Evolutionary conservation across 371 early-diverging fungal genomes (phyloP), one percentile per base, ranked within the genome.

Genomic region (Apophysomyces sp.): DNA sequence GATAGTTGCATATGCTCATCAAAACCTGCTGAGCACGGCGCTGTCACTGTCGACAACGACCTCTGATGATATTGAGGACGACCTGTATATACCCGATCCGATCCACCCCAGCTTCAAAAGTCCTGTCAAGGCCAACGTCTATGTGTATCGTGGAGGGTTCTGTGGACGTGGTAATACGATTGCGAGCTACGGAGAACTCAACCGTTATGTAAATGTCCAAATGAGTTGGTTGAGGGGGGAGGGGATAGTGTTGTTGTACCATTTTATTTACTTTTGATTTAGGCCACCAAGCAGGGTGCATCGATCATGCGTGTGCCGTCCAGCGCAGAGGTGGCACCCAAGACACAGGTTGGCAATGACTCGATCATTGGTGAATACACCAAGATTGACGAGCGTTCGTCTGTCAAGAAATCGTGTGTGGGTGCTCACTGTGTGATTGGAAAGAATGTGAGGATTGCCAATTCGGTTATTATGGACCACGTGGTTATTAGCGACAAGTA

Each of bases 381-480:
- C 49, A 92, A 88, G 73, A 88, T 98, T 57, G 96, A 89, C 44
- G 97, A 98, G 57, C 82, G 92, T 49, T 92, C 92, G 13, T 89
- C 92, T 3, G 89, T 98, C 58, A 97, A 98, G 77, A 92, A 92
- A 67, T 92, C 94, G 9, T 89, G 94, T 39, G 88, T 98, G 29
- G 98, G 98, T 37, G 84, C 89, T 15, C 95, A 98, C 73, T 92
- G 96, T 70, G 71, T 84, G 16, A 93, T 98, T 75, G 98, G 98
- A 52, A 93, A 91, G 73, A 92, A 94, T 59, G 96, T 95, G 71
- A 97, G 97, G 77, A 92, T 98, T 65, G 86, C 85, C 57, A 94
- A 94, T 71, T 93, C 93, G 16, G 88, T 98, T 39, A 81, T 98
- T 54, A 94, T 96, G 96, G 98, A 98, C 71, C 85, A 95, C 66